Base-by-base conservation (phyloP, 768 basidiomycete species). In the Fomitopsis serialis region DNA sequence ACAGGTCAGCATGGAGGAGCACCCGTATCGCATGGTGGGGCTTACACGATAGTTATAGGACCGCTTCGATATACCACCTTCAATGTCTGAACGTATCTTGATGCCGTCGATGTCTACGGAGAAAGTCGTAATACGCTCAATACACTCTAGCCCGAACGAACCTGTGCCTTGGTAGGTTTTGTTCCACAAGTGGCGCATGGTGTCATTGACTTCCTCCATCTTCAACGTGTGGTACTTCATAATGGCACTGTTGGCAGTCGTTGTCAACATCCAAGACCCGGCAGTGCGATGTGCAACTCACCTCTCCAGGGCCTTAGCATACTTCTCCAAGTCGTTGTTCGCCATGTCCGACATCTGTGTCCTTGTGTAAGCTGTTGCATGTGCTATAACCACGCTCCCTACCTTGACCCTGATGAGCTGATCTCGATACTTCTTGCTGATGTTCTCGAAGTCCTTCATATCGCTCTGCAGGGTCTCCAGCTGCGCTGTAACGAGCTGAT, bases 191-290 rank as follows among this genome's bases (percentile, higher is more conserved):
- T 97, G 92, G 45, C 87, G 87, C 84, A 98, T 96, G 13, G 87
- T 95, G 63, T 97, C 94, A 64, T 99, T 99, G 62, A 99, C 94
- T 74, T 99, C 97, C 69, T 95, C 92, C 97, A 98, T 97, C 72
- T 99, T 99, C 61, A 97, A 77, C 13, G 85, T 74, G 64, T 99
- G 97, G 63, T 98, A 99, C 69, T 92, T 92, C 92, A 99, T 97
- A 68, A 99, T 98, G 40, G 95, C 97, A 60, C 96, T 98, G 54
- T 32, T 32, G 6, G 11, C 2, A 53, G 57, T 21, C 50, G 37
- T 40, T 32, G 56, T 70, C 48, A 65, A 55, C 46, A 19, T n/a
- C 19, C 48, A 29, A n/a, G 5, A 24, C 45, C n/a, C n/a, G 45
- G 49, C 5, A 24, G 17, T 27, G 27, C 43, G 43, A 25, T 42